phyloP scores from a whole-genome alignment of 1,139 yeast species.

The Candida anutae region DNA sequence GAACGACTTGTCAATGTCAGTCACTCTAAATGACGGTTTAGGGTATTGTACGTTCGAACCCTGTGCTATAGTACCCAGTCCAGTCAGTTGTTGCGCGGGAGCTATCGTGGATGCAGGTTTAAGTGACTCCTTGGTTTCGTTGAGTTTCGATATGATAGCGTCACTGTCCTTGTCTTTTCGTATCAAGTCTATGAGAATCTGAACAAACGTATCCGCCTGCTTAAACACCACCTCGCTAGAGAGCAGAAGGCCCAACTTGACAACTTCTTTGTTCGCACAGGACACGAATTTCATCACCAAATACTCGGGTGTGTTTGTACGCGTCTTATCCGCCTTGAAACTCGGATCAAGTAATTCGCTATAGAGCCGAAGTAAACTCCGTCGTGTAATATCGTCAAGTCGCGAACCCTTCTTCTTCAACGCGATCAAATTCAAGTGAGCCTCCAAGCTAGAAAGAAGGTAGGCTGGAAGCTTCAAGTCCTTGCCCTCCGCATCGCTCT shows the following conservation, averaged over 20 bases:
- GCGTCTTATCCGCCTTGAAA: slow-evolving; percentile 28
- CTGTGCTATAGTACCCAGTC: slow-evolving; percentile 3
- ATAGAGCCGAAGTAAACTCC: slow-evolving; percentile 51
- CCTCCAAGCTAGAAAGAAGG: slow-evolving; percentile 39
- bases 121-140: slow-evolving; percentile 34
- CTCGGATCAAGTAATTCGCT: slow-evolving; percentile 51
- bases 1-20: slow-evolving; percentile 41
- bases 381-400: slow-evolving; percentile 30
- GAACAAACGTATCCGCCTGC: slow-evolving; percentile 53
- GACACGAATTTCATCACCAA: slow-evolving; percentile 60
- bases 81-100: slow-evolving; percentile 2
- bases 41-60: slow-evolving; percentile 15
- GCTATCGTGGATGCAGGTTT: slow-evolving; percentile 22
- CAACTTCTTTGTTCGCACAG: slow-evolving; percentile 56
- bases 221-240: slow-evolving; percentile 39
- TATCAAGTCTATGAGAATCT: slow-evolving; percentile 43
- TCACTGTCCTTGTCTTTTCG: slow-evolving; percentile 36
- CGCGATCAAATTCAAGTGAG: slow-evolving; percentile 46
- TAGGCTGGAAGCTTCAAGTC: slow-evolving; percentile 38
- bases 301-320: slow-evolving; percentile 50
- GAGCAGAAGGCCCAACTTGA: slow-evolving; percentile 38
- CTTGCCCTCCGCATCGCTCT: slow-evolving; percentile 3
- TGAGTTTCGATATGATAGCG: slow-evolving; percentile 32
- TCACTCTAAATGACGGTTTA: slow-evolving; percentile 40
- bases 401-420: slow-evolving; percentile 36